Evolutionary conservation across 2,329 filamentous ascomycete species (phyloP).

Genomic region (Pestalotiopsis sp.): DNA sequence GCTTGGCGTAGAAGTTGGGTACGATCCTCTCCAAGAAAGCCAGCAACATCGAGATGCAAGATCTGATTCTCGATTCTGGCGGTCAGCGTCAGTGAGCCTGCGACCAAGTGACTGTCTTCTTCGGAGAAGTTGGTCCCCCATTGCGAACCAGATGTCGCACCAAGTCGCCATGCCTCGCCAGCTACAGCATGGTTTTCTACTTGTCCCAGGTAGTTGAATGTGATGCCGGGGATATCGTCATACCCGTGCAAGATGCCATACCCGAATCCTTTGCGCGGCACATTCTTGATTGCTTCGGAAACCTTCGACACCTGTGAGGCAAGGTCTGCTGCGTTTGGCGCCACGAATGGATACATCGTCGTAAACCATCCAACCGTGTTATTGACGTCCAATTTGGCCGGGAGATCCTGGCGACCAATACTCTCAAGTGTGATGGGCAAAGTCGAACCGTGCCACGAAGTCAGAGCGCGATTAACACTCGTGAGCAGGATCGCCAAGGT

Average conservation of each 20-base stretch:
- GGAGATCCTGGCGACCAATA: neutral
- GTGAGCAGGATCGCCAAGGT: neutral
- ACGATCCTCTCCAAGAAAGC: neutral
- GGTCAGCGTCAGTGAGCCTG: neutral
- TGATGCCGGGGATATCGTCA: neutral
- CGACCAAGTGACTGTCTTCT: neutral
- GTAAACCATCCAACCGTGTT: conserved; percentile 1
- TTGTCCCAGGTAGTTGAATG: neutral
- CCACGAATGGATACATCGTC: neutral
- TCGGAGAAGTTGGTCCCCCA: neutral
- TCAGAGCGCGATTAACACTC: neutral
- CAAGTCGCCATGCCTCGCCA: neutral
- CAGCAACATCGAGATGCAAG: neutral
- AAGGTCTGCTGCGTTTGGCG: neutral
- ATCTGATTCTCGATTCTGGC: neutral
- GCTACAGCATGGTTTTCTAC: neutral
- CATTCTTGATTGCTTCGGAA: neutral
- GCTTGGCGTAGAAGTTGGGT: neutral
- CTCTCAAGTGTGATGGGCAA: neutral
- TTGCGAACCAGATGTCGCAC: neutral
- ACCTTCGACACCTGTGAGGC: neutral
- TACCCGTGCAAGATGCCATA: neutral
- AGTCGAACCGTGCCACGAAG: neutral
- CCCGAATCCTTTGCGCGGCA: neutral
- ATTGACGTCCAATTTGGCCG: neutral